A percentile compares a stretch with the other conserved stretches of the same genome.
Evolutionary conservation across 768 basidiomycete species (phyloP).

Genomic region (Russula griseocarnosa): DNA sequence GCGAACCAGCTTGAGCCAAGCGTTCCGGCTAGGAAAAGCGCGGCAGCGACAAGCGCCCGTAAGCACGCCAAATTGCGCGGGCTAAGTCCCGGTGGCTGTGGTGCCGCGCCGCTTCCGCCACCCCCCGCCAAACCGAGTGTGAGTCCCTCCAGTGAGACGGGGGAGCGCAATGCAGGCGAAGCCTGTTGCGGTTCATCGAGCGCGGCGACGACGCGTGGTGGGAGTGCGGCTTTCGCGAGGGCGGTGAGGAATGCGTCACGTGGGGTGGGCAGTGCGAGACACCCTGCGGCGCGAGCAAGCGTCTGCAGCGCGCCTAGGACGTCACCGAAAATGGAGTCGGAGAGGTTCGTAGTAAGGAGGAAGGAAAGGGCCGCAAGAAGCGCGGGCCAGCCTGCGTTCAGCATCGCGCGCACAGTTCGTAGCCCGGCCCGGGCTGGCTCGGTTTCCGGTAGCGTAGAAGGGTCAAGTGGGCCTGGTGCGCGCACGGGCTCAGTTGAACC

Average conservation of each 20-base stretch:
- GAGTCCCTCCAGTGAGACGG: constrained; percentile 58
- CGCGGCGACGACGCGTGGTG: constrained; percentile 80
- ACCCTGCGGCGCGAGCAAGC: constrained; percentile 83
- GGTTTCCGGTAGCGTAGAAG: constrained; percentile 51
- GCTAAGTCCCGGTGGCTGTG: constrained; percentile 69
- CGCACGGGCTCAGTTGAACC: constrained; percentile 63
- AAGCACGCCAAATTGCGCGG: constrained; percentile 90
- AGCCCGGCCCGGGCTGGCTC: constrained; percentile 58
- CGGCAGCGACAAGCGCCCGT: constrained; percentile 72
- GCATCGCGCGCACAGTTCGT: constrained; percentile 64
- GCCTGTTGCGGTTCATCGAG: constrained; percentile 59
- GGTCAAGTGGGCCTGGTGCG: constrained; percentile 70
- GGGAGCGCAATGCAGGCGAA: constrained; percentile 53
- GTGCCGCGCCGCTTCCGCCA: constrained; percentile 32
- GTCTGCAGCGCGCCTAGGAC: constrained; percentile 78
- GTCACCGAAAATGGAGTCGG: constrained; percentile 87
- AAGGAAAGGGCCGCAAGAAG: constrained; percentile 87
- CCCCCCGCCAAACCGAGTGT: constrained; percentile 43
- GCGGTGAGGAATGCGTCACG: constrained; percentile 90
- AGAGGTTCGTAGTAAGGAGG: constrained; percentile 84
- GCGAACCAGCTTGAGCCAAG: constrained; percentile 91
- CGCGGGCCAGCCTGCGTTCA: constrained; percentile 88
- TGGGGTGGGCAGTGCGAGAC: constrained; percentile 80
- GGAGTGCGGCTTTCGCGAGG: constrained; percentile 90
- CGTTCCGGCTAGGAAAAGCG: constrained; percentile 77